These are phyloP conservation scores for Phalaenopsis hybrid DNA, from an alignment of 116 monocot genomes.

Conservation along the genomic window DNA sequence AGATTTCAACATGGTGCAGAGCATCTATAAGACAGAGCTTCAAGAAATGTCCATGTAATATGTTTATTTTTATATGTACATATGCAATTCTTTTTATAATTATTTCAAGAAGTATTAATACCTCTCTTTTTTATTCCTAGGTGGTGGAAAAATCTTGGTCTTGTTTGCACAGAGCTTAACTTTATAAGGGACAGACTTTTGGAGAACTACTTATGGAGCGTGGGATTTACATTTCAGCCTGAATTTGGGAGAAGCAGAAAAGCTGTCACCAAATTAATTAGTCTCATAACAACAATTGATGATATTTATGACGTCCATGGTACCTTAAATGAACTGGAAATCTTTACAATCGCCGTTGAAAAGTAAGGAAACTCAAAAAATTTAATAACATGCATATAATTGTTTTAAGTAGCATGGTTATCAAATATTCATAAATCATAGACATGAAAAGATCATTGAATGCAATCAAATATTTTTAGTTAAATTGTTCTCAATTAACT, in stretches of 20 bases:
- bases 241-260: constrained; percentile 4
- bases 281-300: constrained; percentile 13
- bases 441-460: too few species aligned
- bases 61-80: background rate
- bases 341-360: constrained; percentile 17
- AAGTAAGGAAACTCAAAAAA: constrained; percentile 4
- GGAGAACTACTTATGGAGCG: constrained; percentile 11
- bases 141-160: constrained; percentile 1
- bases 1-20: constrained; percentile 25
- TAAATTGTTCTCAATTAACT: background rate
- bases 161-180: background rate
- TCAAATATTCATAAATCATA: too few species aligned
- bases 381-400: background rate
- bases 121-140: background rate
- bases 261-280: constrained; percentile 1
- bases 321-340: constrained; percentile 19
- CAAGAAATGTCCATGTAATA: constrained; percentile 8
- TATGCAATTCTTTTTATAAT: background rate
- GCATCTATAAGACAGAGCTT: constrained; percentile 16
- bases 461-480: background rate
- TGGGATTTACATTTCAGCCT: constrained; percentile 11
- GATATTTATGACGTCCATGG: constrained; percentile 26
- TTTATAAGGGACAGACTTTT: constrained; percentile 7
- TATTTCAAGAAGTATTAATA: background rate
- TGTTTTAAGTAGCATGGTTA: background rate